Evolutionary conservation across 2,329 filamentous ascomycete genomes (phyloP).

Genomic region (Fusarium proliferatum): DNA sequence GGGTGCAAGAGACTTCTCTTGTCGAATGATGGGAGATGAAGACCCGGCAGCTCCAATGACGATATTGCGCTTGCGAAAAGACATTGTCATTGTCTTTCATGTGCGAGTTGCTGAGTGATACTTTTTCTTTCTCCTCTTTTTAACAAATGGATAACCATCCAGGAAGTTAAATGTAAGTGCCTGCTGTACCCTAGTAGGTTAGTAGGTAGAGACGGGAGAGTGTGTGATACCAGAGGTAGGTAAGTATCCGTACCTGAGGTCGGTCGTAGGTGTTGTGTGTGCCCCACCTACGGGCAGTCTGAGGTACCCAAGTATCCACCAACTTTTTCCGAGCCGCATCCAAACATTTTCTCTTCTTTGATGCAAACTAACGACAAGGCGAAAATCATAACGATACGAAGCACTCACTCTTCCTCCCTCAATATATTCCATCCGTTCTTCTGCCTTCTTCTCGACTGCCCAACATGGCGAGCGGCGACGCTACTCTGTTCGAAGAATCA

Average conservation of each 20-base stretch:
- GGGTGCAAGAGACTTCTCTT: slow-evolving; percentile 53
- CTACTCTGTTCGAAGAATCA: slow-evolving; percentile 91
- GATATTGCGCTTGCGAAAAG: slow-evolving; percentile 67
- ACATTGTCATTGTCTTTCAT: slow-evolving; percentile 55
- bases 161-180: not conserved
- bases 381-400: slow-evolving; percentile 1
- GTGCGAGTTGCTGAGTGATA: not conserved
- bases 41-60: slow-evolving; percentile 55
- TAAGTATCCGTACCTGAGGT: too few relatives aligned
- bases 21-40: slow-evolving; percentile 34
- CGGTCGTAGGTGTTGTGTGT: slow-evolving; percentile 3
- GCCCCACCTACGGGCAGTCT: slow-evolving; percentile 34
- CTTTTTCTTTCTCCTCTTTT: not conserved
- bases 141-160: not conserved
- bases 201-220: not conserved
- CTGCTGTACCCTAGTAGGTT: not conserved
- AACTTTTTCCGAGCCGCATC: slow-evolving; percentile 35
- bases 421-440: not conserved
- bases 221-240: not conserved
- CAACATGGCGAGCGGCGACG: slow-evolving; percentile 70
- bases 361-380: slow-evolving; percentile 20
- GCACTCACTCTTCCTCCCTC: not conserved
- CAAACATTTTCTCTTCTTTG: slow-evolving; percentile 40
- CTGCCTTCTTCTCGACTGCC: not conserved
- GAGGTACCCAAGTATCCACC: slow-evolving; percentile 21